phyloP scores from a whole-genome alignment of 495 filamentous ascomycete species.

The Penicillium angulare region DNA sequence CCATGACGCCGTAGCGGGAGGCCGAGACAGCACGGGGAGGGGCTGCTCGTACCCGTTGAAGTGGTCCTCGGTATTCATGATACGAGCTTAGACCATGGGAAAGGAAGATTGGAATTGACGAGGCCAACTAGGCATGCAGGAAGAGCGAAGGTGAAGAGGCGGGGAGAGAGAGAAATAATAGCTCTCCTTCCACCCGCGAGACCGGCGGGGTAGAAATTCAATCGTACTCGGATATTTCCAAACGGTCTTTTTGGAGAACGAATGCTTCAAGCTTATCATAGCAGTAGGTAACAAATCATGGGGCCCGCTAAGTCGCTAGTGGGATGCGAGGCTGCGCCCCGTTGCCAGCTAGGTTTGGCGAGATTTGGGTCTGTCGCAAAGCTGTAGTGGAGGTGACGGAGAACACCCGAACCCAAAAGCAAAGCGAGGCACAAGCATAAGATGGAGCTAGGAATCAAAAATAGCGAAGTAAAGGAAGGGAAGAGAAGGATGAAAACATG shows the following conservation, averaged over 20 bases:
- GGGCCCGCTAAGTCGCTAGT: constrained; percentile 14
- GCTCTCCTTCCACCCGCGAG: constrained; percentile 24
- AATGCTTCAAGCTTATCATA: constrained; percentile 17
- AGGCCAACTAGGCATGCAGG: constrained; percentile 4
- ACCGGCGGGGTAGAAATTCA: constrained; percentile 15
- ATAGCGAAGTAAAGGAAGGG: constrained; percentile 1
- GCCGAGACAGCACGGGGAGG: constrained; percentile 27
- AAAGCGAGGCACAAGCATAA: too few species aligned
- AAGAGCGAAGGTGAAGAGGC: background rate
- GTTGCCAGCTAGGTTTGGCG: background rate
- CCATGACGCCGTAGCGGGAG: constrained; percentile 17
- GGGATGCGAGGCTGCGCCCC: constrained; percentile 12
- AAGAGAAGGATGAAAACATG: background rate
- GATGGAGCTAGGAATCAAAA: background rate
- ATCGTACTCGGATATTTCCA: constrained; percentile 1
- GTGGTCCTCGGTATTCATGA: constrained; percentile 37
- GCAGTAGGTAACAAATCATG: constrained; percentile 9
- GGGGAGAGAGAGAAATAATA: background rate
- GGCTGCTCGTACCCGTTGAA: constrained; percentile 24
- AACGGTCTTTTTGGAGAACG: background rate
- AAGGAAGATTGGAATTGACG: constrained; percentile 9
- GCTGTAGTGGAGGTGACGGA: background rate
- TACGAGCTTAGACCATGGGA: constrained; percentile 15
- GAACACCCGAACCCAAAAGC: too few species aligned
- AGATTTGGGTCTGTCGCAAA: background rate